Percentiles rank a stretch among this genome's conserved stretches.
Evolutionary conservation across 148 eudicot genomes (phyloP).

Genomic region (Chenopodium quinoa): DNA sequence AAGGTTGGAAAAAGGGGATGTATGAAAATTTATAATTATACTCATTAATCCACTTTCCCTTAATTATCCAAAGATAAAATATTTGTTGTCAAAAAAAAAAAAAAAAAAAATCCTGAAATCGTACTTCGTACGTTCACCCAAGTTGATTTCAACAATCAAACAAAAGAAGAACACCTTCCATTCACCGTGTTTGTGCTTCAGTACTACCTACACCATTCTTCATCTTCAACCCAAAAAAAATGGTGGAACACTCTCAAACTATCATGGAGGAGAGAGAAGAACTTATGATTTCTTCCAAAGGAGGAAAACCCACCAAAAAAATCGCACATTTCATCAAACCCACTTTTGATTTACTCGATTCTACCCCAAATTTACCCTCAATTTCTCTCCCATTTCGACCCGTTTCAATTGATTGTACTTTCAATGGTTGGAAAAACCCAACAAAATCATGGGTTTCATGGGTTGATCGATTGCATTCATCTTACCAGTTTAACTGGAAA

Average conservation of each 20-base stretch:
- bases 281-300: constrained; percentile 20
- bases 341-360: neutral
- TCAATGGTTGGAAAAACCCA: constrained; percentile 33
- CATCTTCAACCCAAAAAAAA: neutral
- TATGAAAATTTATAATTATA: too few species aligned
- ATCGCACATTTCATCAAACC: constrained; percentile 27
- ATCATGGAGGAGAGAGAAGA: constrained; percentile 24
- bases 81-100: too few species aligned
- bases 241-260: constrained; percentile 17
- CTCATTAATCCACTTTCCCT: too few species aligned
- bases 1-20: too few species aligned
- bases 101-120: too few species aligned
- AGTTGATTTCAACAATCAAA: too few species aligned
- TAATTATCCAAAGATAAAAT: too few species aligned
- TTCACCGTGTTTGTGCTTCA: too few species aligned
- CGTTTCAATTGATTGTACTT: constrained; percentile 16
- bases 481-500: constrained; percentile 29
- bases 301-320: constrained; percentile 22
- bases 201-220: neutral
- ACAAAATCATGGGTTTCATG: constrained; percentile 33
- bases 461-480: constrained; percentile 26
- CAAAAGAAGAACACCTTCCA: too few species aligned
- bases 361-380: constrained; percentile 18
- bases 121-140: too few species aligned
- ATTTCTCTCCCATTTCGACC: constrained; percentile 17